Conservation (phyloP, 2,329 filamentous ascomycete species). For the Orbilia brochopaga region DNA sequence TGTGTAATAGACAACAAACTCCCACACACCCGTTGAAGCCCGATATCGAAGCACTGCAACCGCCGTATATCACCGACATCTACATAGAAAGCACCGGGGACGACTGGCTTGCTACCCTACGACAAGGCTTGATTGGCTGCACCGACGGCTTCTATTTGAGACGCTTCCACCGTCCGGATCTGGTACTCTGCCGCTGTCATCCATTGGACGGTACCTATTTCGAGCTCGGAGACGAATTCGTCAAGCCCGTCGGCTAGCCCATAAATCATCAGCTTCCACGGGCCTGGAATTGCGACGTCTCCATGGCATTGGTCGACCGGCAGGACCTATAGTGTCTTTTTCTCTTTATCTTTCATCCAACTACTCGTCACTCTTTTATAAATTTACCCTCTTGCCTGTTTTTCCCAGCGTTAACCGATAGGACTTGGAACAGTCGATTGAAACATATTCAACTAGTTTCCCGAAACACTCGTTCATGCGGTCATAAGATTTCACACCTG, state of each 20-base stretch:
- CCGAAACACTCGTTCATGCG: slow-evolving; percentile 46
- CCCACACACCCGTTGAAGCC: not conserved
- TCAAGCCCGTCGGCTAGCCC: not conserved
- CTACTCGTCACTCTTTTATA: slow-evolving; percentile 46
- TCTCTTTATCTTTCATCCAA: slow-evolving; percentile 38
- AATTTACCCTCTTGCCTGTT: slow-evolving; percentile 26
- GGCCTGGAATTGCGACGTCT: slow-evolving; percentile 8
- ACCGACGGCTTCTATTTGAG: not conserved
- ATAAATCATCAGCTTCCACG: not conserved
- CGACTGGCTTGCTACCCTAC: not conserved
- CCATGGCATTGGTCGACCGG: slow-evolving; percentile 42
- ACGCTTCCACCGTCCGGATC: not conserved
- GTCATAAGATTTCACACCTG: slow-evolving; percentile 28
- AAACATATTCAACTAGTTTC: slow-evolving; percentile 43
- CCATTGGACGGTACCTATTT: not conserved
- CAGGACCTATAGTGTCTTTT: slow-evolving; percentile 17
- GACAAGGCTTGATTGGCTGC: not conserved
- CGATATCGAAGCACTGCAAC: not conserved
- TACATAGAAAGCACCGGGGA: not conserved
- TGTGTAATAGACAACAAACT: slow-evolving; percentile 4
- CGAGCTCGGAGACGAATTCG: slow-evolving; percentile 2
- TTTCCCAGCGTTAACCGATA: slow-evolving; percentile 28
- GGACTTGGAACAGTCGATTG: slow-evolving; percentile 38
- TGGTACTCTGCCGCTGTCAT: not conserved
- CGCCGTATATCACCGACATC: not conserved